phyloP scores from a whole-genome alignment of 305 asterid species.

The Solanum chacoense region DNA sequence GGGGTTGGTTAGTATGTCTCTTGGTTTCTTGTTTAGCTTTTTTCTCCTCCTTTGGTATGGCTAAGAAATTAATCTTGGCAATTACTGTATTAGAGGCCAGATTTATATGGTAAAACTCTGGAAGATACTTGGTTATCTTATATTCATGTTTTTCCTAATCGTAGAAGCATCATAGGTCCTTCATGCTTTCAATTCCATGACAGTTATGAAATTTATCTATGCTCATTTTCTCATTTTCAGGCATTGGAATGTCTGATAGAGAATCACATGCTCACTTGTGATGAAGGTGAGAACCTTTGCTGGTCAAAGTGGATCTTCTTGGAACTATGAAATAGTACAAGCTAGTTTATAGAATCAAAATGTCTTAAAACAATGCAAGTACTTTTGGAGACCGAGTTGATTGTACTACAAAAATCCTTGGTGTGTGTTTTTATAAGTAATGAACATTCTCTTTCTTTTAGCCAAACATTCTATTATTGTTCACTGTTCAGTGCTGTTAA shows the following conservation, averaged over 20 bases:
- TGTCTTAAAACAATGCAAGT: background rate
- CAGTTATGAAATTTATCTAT: conserved; percentile 8
- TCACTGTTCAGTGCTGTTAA: background rate
- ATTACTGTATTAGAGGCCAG: background rate
- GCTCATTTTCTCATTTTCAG: conserved; percentile 33
- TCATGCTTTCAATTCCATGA: background rate
- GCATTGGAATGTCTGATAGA: conserved; percentile 94
- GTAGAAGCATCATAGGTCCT: background rate
- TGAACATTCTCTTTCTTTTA: background rate
- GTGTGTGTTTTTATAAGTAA: background rate
- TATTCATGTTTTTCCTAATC: background rate
- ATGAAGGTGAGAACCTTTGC: conserved; percentile 54
- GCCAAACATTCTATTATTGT: background rate
- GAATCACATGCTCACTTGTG: conserved; percentile 93
- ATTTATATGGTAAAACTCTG: background rate
- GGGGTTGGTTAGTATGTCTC: background rate
- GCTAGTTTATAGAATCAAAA: background rate
- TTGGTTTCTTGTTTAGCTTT: background rate
- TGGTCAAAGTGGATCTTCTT: background rate
- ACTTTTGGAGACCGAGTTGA: background rate
- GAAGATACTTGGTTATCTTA: background rate
- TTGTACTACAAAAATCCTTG: background rate
- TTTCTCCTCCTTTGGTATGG: background rate
- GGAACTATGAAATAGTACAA: background rate
- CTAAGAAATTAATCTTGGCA: background rate